phyloP scores from a whole-genome alignment of 768 basidiomycete species.

The Infundibulicybe gibba region DNA sequence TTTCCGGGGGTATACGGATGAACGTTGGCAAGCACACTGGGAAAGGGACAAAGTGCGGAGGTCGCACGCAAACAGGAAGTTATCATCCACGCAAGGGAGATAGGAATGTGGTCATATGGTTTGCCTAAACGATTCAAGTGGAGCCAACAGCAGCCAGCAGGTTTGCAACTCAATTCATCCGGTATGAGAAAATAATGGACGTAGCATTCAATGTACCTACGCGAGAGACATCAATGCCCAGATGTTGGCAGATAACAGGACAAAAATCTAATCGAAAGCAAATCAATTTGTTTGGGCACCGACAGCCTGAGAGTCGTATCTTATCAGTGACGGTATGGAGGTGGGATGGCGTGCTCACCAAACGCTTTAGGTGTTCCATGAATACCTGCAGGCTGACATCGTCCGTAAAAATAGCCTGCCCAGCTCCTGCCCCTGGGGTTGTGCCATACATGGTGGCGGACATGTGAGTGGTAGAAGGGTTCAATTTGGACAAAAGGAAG shows the following conservation, averaged over 20 bases:
- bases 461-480: slow-evolving; percentile 98
- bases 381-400: slow-evolving; percentile 97
- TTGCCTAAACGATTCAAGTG: too few relatives aligned
- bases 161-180: background rate
- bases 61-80: too few relatives aligned
- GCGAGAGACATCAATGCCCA: slow-evolving; percentile 9
- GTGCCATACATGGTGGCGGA: slow-evolving; percentile 88
- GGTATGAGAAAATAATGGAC: slow-evolving; percentile 4
- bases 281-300: slow-evolving; percentile 64
- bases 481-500: slow-evolving; percentile 95
- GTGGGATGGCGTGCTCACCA: slow-evolving; percentile 48
- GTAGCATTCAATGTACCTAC: slow-evolving; percentile 8
- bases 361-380: slow-evolving; percentile 94
- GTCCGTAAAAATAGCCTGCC: slow-evolving; percentile 97
- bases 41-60: too few relatives aligned
- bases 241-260: slow-evolving; percentile 3
- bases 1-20: too few relatives aligned
- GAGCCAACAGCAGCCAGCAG: too few relatives aligned
- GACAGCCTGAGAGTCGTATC: slow-evolving; percentile 41
- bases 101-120: too few relatives aligned
- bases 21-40: too few relatives aligned
- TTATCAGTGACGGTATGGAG: background rate
- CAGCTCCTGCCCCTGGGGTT: slow-evolving; percentile 57
- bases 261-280: slow-evolving; percentile 5
- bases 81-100: too few relatives aligned